phyloP scores from a whole-genome alignment of 2,329 filamentous ascomycete genomes.

The Pyricularia grisea region DNA sequence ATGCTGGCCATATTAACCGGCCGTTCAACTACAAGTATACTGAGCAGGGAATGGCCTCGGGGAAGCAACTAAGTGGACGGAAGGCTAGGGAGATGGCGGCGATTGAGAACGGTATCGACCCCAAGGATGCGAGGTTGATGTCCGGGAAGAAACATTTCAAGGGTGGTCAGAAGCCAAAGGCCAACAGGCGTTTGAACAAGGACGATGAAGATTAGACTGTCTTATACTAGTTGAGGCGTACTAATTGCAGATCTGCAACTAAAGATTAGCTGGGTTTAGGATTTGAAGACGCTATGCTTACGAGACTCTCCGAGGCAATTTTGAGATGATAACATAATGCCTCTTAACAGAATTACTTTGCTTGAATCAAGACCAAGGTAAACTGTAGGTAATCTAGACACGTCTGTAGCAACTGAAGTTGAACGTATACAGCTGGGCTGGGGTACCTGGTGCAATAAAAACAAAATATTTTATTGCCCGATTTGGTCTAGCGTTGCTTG shows the following conservation, averaged over 20 bases:
- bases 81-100: slow-evolving; percentile 77
- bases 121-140: slow-evolving; percentile 59
- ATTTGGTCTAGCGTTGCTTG: neutral
- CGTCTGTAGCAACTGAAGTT: no score
- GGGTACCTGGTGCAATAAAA: neutral
- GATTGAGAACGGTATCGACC: slow-evolving; percentile 75
- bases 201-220: slow-evolving; percentile 18
- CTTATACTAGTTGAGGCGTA: neutral
- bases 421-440: no score
- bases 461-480: neutral
- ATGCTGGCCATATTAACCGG: slow-evolving; percentile 58
- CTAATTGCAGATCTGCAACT: neutral
- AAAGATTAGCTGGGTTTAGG: no score
- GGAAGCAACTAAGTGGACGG: slow-evolving; percentile 67
- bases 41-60: slow-evolving; percentile 52
- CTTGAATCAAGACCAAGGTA: no score
- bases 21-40: slow-evolving; percentile 89
- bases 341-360: no score
- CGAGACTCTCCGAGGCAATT: no score
- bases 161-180: slow-evolving; percentile 50
- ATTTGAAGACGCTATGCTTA: no score
- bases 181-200: slow-evolving; percentile 36
- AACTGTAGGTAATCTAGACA: no score
- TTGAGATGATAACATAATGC: no score
- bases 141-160: slow-evolving; percentile 92